phyloP scores from a whole-genome alignment of 1,284 basidiomycete species.

The Pseudomicrostroma phylloplanum region DNA sequence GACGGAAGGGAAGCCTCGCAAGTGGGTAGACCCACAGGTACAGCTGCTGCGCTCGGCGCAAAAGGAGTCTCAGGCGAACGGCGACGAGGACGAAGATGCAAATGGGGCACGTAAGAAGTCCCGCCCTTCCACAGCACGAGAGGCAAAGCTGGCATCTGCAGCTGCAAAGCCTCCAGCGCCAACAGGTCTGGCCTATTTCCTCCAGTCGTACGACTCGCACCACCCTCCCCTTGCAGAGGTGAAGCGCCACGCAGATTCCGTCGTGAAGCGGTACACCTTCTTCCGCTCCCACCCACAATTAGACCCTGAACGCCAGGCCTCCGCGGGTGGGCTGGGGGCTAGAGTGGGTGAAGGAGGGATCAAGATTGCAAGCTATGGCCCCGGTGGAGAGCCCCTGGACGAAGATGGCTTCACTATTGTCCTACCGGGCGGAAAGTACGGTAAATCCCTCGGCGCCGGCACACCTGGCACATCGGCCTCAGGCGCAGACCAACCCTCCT shows the following conservation, averaged over 20 bases:
- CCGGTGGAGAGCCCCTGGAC: constrained; percentile 44
- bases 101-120: not conserved
- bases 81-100: not conserved
- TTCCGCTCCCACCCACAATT: constrained; percentile 34
- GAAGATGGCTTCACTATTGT: constrained; percentile 49
- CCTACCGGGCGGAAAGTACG: constrained; percentile 41
- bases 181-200: constrained; percentile 27
- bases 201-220: constrained; percentile 21
- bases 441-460: constrained; percentile 25
- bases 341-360: constrained; percentile 22
- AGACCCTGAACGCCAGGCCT: constrained; percentile 28
- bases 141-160: constrained; percentile 2
- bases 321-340: constrained; percentile 20
- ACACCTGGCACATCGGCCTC: constrained; percentile 13
- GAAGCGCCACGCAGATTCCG: constrained; percentile 28
- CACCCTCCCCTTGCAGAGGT: constrained; percentile 28
- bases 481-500: not conserved
- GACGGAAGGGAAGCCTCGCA: constrained; percentile 9
- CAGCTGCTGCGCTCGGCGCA: not conserved
- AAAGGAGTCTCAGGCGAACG: not conserved
- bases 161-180: constrained; percentile 16
- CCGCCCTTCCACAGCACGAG: not conserved
- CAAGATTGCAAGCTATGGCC: constrained; percentile 5
- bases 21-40: constrained; percentile 18
- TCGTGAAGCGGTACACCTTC: constrained; percentile 33